Base-by-base conservation (phyloP, 2,329 filamentous ascomycete species). In the Cordyceps farinosa region DNA sequence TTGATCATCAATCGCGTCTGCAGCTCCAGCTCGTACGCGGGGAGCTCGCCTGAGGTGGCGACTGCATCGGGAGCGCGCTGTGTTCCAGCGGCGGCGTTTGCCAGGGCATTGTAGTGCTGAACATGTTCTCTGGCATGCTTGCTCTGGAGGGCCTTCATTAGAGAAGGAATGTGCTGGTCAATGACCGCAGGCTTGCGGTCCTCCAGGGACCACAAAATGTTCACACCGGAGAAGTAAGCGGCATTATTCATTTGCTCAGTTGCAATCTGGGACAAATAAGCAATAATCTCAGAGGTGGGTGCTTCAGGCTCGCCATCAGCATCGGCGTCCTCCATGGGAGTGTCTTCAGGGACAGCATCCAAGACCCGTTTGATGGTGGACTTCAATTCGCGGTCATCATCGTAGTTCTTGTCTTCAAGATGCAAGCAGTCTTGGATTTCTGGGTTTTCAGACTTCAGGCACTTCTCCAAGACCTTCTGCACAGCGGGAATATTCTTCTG, bases 41-140 rank as follows among this genome's bases (percentile, higher is more conserved):
- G 87, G 73, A 91, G 83, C 65, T 89, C 84, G 29, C 75, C 77
- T 0, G 74, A 67, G 15, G 81, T 80, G 34, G 82, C 80, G 66
- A 78, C 82, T 17, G 86, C 83, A 27, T 87, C 84, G 64, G 84
- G 82, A 52, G 76, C 76, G 40, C 77, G 78, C 38, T 79, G 66
- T 69, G 75, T 61, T 67, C 77, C 74, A 69, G 75, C 73, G n/a
- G 78, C 74, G 69, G 86, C 80, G 65, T 80, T 82, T 65, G 82
- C 81, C 56, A 84, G 75, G 7, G 83, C 80, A 36, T 85, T 83
- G 69, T 90, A 92, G 69, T 87, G 90, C 74, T 80, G 91, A 74
- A 99, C 89, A 75, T 99, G 95, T 67, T 99, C 95, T 69, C 95
- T 90, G 0, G 93, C 93, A 68, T 99, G 85, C 76, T 97, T 97